phyloP scores from a whole-genome alignment of 306 rosid species.

The Inga leiocalycina region DNA sequence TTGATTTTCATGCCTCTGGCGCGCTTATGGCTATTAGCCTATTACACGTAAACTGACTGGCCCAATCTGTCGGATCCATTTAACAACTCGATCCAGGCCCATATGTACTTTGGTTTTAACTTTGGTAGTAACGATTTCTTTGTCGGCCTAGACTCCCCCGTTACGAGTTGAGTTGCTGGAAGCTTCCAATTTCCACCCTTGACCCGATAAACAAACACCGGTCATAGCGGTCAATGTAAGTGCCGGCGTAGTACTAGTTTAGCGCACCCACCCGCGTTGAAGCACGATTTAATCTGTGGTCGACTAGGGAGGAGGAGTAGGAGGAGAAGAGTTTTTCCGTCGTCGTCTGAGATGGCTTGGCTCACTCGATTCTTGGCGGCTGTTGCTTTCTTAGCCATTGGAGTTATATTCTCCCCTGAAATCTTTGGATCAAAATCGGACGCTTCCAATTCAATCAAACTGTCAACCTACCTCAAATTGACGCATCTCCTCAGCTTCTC shows the following conservation, averaged over 20 bases:
- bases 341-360: slow-evolving; percentile 69
- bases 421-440: slow-evolving; percentile 75
- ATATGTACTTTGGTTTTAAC: not conserved
- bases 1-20: slow-evolving; percentile 36
- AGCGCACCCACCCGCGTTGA: not conserved
- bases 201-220: not conserved
- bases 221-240: too few species aligned
- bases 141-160: too few species aligned
- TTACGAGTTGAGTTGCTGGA: not conserved
- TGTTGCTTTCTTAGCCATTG: slow-evolving; percentile 79
- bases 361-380: slow-evolving; percentile 69
- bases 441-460: slow-evolving; percentile 44
- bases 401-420: slow-evolving; percentile 92
- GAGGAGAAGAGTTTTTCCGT: not conserved
- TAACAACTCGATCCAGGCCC: slow-evolving; percentile 17
- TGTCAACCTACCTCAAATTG: slow-evolving; percentile 72
- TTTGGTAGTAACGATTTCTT: not conserved
- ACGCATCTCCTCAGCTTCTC: slow-evolving; percentile 92
- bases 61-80: not conserved
- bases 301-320: not conserved
- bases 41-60: not conserved
- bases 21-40: not conserved
- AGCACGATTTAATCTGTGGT: not conserved
- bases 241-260: not conserved
- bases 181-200: not conserved